A percentile compares a stretch with the other conserved stretches of the same genome.
These are phyloP conservation scores for Bidens hawaiensis DNA, from an alignment of 140 eudicot genomes.

Conservation along the genomic window DNA sequence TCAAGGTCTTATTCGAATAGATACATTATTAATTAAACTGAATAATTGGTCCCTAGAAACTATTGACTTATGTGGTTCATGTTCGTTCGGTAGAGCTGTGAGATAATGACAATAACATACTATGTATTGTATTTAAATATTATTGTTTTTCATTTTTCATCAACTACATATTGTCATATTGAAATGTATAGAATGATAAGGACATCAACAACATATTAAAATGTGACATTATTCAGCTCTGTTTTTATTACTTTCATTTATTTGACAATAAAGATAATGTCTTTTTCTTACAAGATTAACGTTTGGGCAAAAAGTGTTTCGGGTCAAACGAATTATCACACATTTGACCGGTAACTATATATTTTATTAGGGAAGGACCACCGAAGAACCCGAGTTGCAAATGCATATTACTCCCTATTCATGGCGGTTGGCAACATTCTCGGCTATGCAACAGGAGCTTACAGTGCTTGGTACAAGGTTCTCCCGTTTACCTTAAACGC, in stretches of 20 bases:
- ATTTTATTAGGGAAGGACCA: slow-evolving; percentile 69
- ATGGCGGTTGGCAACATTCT: slow-evolving; percentile 96
- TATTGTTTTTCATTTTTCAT: neutral
- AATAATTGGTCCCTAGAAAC: slow-evolving; percentile 13
- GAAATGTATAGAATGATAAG: slow-evolving; percentile 5
- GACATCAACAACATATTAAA: slow-evolving; percentile 5
- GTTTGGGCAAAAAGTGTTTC: too few species aligned
- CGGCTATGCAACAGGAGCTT: slow-evolving; percentile 95
- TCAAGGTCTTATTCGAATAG: slow-evolving; percentile 13
- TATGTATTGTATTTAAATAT: neutral
- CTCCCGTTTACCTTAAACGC: slow-evolving; percentile 68
- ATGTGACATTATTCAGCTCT: neutral
- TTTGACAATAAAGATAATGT: neutral
- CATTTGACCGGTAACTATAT: too few species aligned
- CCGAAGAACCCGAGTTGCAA: slow-evolving; percentile 95
- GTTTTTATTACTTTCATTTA: neutral
- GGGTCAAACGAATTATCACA: too few species aligned
- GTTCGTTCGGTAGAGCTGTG: slow-evolving; percentile 6
- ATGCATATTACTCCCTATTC: slow-evolving; percentile 87
- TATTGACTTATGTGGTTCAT: slow-evolving; percentile 12
- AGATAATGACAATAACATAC: slow-evolving; percentile 2
- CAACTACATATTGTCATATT: neutral
- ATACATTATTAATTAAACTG: neutral
- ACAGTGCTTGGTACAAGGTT: slow-evolving; percentile 76
- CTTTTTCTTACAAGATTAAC: neutral